Percentiles rank a stretch among this genome's conserved stretches.
These are phyloP conservation scores for Candida manassasensis DNA, from an alignment of 805 yeast genomes.

Conservation along the genomic window DNA sequence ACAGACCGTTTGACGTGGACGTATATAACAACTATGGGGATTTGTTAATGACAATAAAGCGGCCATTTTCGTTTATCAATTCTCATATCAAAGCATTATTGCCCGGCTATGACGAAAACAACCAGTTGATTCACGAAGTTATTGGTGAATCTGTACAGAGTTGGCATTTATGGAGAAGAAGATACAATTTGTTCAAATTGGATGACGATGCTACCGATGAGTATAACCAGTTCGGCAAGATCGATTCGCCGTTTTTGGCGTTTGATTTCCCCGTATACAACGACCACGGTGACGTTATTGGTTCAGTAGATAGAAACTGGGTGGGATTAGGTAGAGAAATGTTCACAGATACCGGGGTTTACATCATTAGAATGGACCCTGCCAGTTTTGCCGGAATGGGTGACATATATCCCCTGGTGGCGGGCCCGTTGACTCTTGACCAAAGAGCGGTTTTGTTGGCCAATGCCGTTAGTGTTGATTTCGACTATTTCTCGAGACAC, in stretches of 20 bases:
- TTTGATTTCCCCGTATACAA: conserved; percentile 80
- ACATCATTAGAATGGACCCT: conserved; percentile 79
- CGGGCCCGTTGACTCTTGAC: conserved; percentile 60
- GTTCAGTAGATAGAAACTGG: conserved; percentile 87
- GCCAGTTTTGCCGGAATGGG: conserved; percentile 58
- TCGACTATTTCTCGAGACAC: conserved; percentile 95
- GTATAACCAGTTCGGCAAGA: conserved; percentile 76
- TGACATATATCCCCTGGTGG: conserved; percentile 38
- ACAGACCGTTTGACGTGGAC: conserved; percentile 80
- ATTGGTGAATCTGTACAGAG: conserved; percentile 87
- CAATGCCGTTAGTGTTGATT: conserved; percentile 87
- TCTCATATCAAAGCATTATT: conserved; percentile 74
- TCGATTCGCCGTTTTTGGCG: conserved; percentile 82
- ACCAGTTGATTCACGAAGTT: conserved; percentile 36
- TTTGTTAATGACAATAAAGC: conserved; percentile 56
- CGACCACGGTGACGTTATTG: conserved; percentile 55
- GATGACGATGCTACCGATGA: conserved; percentile 37
- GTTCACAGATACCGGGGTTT: conserved; percentile 93
- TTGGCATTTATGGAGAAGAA: conserved; percentile 93
- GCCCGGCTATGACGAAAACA: conserved; percentile 45
- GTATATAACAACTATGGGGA: conserved; percentile 63
- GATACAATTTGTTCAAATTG: conserved; percentile 70
- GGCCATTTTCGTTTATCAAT: conserved; percentile 86
- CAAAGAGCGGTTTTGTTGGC: conserved; percentile 84
- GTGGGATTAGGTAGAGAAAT: conserved; percentile 91